These are phyloP conservation scores for Fusarium sp. DNA, from an alignment of 2,329 filamentous ascomycete genomes.

Conservation along the genomic window DNA sequence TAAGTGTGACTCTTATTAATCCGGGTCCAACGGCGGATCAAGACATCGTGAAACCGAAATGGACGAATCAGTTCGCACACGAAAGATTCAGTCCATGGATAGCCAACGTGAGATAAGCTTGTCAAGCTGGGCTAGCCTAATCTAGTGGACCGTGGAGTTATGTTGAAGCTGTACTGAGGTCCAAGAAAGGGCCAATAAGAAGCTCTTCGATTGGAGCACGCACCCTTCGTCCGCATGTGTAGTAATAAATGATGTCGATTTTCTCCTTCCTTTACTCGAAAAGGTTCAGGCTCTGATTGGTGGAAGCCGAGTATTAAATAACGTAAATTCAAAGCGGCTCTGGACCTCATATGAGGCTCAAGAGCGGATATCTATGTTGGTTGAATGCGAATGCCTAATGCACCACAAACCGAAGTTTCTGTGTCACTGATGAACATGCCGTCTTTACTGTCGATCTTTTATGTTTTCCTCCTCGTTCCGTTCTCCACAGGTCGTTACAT, in stretches of 20 bases:
- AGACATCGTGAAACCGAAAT: conserved; percentile 1
- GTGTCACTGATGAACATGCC: conserved; percentile 3
- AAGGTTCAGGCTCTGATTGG: background rate
- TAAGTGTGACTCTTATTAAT: conserved; percentile 1
- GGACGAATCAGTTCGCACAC: background rate
- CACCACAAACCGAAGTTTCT: conserved; percentile 13
- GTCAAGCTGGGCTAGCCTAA: background rate
- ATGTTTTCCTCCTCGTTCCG: conserved; percentile 9
- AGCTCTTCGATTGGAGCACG: background rate
- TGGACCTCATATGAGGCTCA: conserved; percentile 16
- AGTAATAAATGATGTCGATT: background rate
- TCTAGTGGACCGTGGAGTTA: background rate
- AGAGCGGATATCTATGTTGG: conserved; percentile 49
- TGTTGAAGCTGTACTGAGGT: background rate
- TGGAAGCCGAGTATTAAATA: conserved; percentile 17
- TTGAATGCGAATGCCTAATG: conserved; percentile 39
- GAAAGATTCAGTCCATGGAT: background rate
- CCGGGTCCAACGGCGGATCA: conserved; percentile 15
- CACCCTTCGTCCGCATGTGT: background rate
- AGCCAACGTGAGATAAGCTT: background rate
- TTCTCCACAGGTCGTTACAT: conserved; percentile 64
- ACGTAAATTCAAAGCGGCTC: conserved; percentile 42
- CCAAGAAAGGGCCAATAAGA: background rate
- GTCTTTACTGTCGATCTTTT: conserved; percentile 11
- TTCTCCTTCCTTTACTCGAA: background rate